Conservation (phyloP, 2,329 filamentous ascomycete genomes). For the Rhynchosporium secalis region DNA sequence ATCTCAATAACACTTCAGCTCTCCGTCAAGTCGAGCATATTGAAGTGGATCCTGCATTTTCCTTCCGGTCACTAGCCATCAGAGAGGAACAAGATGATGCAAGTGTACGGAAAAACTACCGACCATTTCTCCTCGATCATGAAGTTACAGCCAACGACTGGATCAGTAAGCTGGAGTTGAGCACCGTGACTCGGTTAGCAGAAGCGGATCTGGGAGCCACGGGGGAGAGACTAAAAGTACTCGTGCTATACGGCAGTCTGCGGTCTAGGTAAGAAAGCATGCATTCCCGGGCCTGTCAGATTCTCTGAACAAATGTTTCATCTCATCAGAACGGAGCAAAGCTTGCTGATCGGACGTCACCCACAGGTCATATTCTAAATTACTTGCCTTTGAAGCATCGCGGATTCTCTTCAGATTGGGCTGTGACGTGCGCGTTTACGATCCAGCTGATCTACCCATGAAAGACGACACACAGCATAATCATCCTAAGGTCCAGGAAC, state of each 20-base stretch:
- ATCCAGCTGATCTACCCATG: conserved; percentile 59
- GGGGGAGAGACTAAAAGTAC: conserved; percentile 49
- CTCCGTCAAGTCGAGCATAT: conserved; percentile 1
- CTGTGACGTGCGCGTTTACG: conserved; percentile 64
- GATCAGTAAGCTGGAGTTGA: conserved; percentile 57
- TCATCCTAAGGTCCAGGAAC: conserved; percentile 63
- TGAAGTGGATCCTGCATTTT: neutral
- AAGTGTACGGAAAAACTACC: conserved; percentile 49
- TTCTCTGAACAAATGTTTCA: neutral
- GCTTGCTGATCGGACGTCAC: neutral
- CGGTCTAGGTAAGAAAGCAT: conserved; percentile 41
- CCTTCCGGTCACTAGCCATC: conserved; percentile 44
- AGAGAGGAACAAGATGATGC: conserved; percentile 48
- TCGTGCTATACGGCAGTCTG: conserved; percentile 63
- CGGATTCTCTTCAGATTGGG: conserved; percentile 64
- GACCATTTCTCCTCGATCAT: conserved; percentile 55
- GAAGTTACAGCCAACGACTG: conserved; percentile 49
- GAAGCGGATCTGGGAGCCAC: conserved; percentile 46
- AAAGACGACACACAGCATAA: conserved; percentile 60
- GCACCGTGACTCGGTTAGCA: conserved; percentile 52
- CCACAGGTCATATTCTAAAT: conserved; percentile 56
- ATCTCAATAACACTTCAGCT: neutral
- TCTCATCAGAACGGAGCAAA: neutral
- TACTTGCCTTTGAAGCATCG: conserved; percentile 59
- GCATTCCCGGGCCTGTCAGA: neutral